A percentile compares a stretch with the other conserved stretches of the same genome.
Conservation (phyloP, 208 protist genomes). For the Perkinsela sp. region DNA sequence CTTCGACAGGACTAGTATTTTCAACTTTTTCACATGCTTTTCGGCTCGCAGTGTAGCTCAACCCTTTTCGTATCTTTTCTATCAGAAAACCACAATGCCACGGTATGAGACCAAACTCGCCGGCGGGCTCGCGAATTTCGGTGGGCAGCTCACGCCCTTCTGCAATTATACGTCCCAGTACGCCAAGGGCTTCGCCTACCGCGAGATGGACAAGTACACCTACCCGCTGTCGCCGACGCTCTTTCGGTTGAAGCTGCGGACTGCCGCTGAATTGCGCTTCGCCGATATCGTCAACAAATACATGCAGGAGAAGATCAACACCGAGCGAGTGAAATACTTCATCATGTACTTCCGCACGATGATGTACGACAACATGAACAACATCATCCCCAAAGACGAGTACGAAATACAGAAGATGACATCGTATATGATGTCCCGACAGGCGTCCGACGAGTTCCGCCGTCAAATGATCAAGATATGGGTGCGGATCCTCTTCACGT, state of each 20-base stretch:
- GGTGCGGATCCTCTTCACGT: conserved; percentile 39
- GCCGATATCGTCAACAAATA: conserved; percentile 49
- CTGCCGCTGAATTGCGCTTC: conserved; percentile 44
- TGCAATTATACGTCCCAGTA: conserved; percentile 58
- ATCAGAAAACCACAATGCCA: background rate
- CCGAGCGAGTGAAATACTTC: conserved; percentile 49
- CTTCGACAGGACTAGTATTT: conserved; percentile 24
- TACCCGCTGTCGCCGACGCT: conserved; percentile 49
- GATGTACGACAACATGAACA: conserved; percentile 58
- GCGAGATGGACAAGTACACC: conserved; percentile 41
- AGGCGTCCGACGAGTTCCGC: conserved; percentile 63
- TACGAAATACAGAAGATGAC: conserved; percentile 52
- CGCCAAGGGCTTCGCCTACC: conserved; percentile 60
- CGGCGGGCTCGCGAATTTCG: conserved; percentile 49
- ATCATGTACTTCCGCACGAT: conserved; percentile 55
- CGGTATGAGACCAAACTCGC: conserved; percentile 23
- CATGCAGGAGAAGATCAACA: conserved; percentile 57
- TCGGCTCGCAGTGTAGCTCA: no score
- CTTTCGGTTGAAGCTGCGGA: conserved; percentile 50
- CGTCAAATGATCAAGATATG: conserved; percentile 55
- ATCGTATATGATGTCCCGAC: conserved; percentile 61
- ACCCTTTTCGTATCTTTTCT: no score
- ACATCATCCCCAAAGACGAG: conserved; percentile 62
- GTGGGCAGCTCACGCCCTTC: conserved; percentile 45
- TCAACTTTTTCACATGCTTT: no score